Percentiles rank a stretch among this genome's conserved stretches.
phyloP scores from a whole-genome alignment of 768 basidiomycete species.

The Termitomyces sp. region DNA sequence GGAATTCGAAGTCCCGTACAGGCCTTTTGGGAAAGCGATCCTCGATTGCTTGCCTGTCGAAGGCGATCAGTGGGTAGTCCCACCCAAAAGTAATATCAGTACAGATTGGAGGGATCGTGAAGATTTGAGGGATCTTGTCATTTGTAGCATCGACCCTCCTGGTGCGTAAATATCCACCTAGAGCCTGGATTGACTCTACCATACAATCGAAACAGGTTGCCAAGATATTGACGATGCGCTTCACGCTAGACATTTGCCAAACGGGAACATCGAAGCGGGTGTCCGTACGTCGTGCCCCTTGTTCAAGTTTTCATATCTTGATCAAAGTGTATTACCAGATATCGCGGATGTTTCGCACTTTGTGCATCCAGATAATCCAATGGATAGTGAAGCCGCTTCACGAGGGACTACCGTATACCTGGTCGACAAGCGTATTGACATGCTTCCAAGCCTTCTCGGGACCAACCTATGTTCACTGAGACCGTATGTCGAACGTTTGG shows the following conservation, averaged over 20 bases:
- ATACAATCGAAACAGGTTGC: constrained; percentile 51
- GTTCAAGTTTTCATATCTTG: not conserved
- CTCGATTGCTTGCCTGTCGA: constrained; percentile 84
- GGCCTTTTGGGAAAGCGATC: constrained; percentile 95
- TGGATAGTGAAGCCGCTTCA: constrained; percentile 95
- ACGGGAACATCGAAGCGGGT: constrained; percentile 94
- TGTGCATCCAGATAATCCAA: constrained; percentile 86
- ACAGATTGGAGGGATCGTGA: constrained; percentile 75
- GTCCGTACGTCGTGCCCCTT: constrained; percentile 71
- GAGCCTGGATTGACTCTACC: not conserved
- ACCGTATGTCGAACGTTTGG: constrained; percentile 88
- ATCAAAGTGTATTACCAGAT: constrained; percentile 41
- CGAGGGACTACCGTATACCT: constrained; percentile 97
- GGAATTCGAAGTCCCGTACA: constrained; percentile 93
- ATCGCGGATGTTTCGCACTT: constrained; percentile 99
- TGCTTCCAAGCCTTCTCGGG: constrained; percentile 90
- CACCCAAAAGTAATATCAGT: constrained; percentile 50
- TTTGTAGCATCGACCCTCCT: constrained; percentile 98
- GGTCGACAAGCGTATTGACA: constrained; percentile 97
- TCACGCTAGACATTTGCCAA: constrained; percentile 81
- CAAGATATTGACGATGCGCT: constrained; percentile 98
- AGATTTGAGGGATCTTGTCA: constrained; percentile 78
- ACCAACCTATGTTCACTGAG: constrained; percentile 94
- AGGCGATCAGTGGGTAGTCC: constrained; percentile 92
- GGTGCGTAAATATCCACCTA: constrained; percentile 34